Percentiles rank a stretch among this genome's conserved stretches.
Conservation (phyloP, 371 early-diverging fungal genomes). For the Syncephalis fuscata region DNA sequence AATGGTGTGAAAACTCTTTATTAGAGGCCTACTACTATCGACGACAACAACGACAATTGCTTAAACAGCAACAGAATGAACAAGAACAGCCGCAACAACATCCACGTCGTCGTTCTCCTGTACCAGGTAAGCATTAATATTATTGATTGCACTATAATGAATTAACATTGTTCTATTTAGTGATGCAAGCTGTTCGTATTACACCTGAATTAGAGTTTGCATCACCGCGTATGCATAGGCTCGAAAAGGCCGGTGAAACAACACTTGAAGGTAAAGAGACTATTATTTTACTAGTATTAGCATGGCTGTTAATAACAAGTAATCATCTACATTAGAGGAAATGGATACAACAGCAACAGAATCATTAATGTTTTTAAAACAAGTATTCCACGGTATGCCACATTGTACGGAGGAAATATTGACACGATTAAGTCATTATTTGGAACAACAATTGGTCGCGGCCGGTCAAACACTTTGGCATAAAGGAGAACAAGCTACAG, state of each 20-base stretch:
- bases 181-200: constrained; percentile 10
- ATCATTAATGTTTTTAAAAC: constrained; percentile 1
- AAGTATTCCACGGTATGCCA: background rate
- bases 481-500: constrained; percentile 38
- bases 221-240: constrained; percentile 17
- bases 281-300: constrained; percentile 5
- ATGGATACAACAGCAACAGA: constrained; percentile 1
- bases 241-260: constrained; percentile 13
- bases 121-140: background rate
- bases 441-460: constrained; percentile 29
- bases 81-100: too few species aligned
- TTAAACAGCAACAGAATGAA: too few species aligned
- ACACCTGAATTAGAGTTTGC: constrained; percentile 6
- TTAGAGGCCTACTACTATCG: constrained; percentile 45
- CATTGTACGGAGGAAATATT: background rate
- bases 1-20: constrained; percentile 88
- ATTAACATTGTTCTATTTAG: constrained; percentile 8
- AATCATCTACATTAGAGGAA: background rate
- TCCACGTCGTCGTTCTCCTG: background rate
- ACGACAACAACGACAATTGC: too few species aligned
- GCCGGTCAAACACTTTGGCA: constrained; percentile 41
- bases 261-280: constrained; percentile 12
- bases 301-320: background rate
- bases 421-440: constrained; percentile 18
- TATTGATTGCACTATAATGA: background rate